Evolutionary conservation across 345 rosid genomes (phyloP).

Genomic region (Cochlearia excelsa): DNA sequence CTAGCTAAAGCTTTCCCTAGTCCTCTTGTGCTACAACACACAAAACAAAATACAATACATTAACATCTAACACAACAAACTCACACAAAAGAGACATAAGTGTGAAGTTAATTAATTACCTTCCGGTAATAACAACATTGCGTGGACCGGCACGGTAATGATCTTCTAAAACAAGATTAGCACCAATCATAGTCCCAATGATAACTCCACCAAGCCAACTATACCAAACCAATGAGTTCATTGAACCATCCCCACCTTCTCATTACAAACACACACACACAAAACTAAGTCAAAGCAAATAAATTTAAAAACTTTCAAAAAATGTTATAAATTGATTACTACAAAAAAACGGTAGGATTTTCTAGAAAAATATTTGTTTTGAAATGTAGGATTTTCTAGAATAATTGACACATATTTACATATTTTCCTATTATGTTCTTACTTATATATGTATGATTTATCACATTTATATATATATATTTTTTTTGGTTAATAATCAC

Average conservation of each 20-base stretch:
- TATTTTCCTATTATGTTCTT: no score
- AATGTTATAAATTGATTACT: neutral
- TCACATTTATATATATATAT: no score
- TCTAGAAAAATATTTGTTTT: no score
- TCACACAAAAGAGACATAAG: neutral
- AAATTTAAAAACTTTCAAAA: neutral
- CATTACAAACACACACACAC: conserved; percentile 21
- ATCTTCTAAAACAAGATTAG: conserved; percentile 89
- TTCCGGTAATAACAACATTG: conserved; percentile 93
- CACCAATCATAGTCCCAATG: conserved; percentile 90
- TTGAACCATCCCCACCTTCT: conserved; percentile 83
- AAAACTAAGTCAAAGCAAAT: conserved; percentile 10
- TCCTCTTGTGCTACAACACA: conserved; percentile 72
- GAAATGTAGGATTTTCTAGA: no score
- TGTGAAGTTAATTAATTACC: conserved; percentile 39
- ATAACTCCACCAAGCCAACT: conserved; percentile 98
- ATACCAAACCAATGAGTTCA: conserved; percentile 82
- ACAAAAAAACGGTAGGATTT: no score
- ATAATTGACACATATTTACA: no score
- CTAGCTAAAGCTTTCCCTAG: conserved; percentile 97
- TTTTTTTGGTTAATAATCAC: no score
- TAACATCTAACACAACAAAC: neutral
- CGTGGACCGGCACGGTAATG: conserved; percentile 93
- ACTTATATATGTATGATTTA: no score
- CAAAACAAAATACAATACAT: conserved; percentile 14